These are phyloP conservation scores for Vickermania spadyakhi DNA, from an alignment of 208 protist species.

Conservation along the genomic window DNA sequence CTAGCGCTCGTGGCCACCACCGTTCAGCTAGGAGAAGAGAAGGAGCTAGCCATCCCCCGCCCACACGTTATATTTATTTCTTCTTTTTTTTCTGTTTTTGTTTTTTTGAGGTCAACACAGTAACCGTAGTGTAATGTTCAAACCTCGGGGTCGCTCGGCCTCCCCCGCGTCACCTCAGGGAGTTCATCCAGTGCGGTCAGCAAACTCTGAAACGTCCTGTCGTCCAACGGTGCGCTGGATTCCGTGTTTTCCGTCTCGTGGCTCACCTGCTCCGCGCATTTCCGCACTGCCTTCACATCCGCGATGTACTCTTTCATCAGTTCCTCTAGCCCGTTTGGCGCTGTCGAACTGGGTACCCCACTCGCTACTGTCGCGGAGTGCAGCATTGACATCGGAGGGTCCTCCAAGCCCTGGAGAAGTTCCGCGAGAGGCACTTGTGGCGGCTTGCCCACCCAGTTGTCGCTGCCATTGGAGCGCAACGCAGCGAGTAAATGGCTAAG, in stretches of 20 bases:
- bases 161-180: not conserved
- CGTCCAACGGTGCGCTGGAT: not conserved
- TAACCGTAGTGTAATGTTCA: too few species aligned
- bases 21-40: too few species aligned
- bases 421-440: slow-evolving; percentile 11
- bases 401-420: not conserved
- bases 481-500: slow-evolving; percentile 14
- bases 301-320: slow-evolving; percentile 35
- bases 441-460: slow-evolving; percentile 35
- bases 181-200: not conserved
- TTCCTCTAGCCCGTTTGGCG: slow-evolving; percentile 12
- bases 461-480: slow-evolving; percentile 18
- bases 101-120: too few species aligned
- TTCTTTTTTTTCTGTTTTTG: too few species aligned
- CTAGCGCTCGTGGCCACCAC: too few species aligned
- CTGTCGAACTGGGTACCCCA: not conserved
- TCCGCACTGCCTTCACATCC: slow-evolving; percentile 13
- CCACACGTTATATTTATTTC: too few species aligned
- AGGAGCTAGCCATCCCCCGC: too few species aligned
- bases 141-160: not conserved
- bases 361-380: not conserved
- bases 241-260: not conserved
- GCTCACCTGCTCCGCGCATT: not conserved
- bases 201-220: not conserved
- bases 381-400: not conserved